Evolutionary conservation across 805 yeast species (phyloP).

Genomic region (Pichia californica): DNA sequence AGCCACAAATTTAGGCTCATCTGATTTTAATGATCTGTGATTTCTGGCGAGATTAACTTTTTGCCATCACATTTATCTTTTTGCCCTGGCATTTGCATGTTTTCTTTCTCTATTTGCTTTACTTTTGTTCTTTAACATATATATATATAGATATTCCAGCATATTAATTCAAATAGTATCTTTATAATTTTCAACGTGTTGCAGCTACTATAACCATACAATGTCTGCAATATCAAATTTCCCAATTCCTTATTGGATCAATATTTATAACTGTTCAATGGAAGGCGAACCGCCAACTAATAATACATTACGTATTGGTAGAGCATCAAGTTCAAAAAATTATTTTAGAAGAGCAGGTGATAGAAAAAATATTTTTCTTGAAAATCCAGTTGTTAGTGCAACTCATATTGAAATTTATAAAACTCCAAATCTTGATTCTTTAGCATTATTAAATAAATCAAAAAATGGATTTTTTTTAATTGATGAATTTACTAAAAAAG

Average conservation of each 20-base stretch:
- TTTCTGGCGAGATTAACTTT: no score
- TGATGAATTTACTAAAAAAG: neutral
- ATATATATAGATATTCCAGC: no score
- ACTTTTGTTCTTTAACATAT: no score
- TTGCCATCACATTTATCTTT: no score
- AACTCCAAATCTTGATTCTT: neutral
- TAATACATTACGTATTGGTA: slow-evolving; percentile 17
- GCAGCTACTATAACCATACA: no score
- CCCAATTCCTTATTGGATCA: neutral
- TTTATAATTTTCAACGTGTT: no score
- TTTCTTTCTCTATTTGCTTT: no score
- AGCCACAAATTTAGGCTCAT: no score
- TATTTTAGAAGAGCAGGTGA: slow-evolving; percentile 9
- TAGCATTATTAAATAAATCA: slow-evolving; percentile 7
- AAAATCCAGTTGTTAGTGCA: slow-evolving; percentile 23
- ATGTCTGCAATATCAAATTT: neutral
- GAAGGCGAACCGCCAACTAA: neutral
- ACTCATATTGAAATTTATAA: slow-evolving; percentile 15
- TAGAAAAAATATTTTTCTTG: slow-evolving; percentile 14
- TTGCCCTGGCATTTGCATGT: no score
- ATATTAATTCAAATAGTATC: no score
- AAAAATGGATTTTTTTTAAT: slow-evolving; percentile 9
- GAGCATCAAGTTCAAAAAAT: slow-evolving; percentile 18
- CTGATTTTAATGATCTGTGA: no score
- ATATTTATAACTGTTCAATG: neutral